Evolutionary conservation across 768 basidiomycete genomes (phyloP), one percentile per base, ranked within the genome.

Genomic region (Hericium rajendrae): DNA sequence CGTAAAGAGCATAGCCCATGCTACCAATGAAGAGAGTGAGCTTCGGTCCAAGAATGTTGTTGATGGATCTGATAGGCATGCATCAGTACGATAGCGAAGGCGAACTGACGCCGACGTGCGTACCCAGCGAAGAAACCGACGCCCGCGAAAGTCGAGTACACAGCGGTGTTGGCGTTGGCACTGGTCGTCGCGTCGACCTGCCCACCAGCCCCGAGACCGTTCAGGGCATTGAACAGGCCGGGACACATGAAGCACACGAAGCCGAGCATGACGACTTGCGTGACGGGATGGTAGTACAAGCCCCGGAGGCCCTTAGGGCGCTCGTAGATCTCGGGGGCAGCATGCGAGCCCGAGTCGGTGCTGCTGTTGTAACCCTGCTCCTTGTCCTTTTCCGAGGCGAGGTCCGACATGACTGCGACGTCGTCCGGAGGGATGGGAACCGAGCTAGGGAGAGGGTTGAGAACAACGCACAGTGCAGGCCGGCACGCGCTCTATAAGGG

Each of bases 141-240:
- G 57, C 79, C 71, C 2, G 84, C 80, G 62, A 85, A 86, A 3
- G 78, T 78, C 4, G 82, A 69, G 64, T 91, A 91, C 13, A 88
- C 70, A 3, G 86, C 82, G 0, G 81, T 72, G 65, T 85, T 84
- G 2, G 86, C 78, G 62, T 91, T 88, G 16, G 87, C 82, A 65
- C 78, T 80, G 11, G 83, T 86, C 4, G 73, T 75, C 13, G 80
- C 65, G 63, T 87, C 82, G 48, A 88, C 67, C 70, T 87, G 85
- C 3, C 91, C 91, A 51, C 86, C 88, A 48, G 78, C 88, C 3
- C 91, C 91, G 50, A 94, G 76, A 38, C 90, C 88, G 56, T 81
- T 85, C 64, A 91, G 72, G 0, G 88, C 83, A 64, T 91, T 92
- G 72, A 88, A 91, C 57, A 90, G 77, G 57, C 89, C 88, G 68